Evolutionary conservation across 2,329 filamentous ascomycete genomes (phyloP), one percentile per base, ranked within the genome.

Genomic region (Hymenoscyphus albidus): DNA sequence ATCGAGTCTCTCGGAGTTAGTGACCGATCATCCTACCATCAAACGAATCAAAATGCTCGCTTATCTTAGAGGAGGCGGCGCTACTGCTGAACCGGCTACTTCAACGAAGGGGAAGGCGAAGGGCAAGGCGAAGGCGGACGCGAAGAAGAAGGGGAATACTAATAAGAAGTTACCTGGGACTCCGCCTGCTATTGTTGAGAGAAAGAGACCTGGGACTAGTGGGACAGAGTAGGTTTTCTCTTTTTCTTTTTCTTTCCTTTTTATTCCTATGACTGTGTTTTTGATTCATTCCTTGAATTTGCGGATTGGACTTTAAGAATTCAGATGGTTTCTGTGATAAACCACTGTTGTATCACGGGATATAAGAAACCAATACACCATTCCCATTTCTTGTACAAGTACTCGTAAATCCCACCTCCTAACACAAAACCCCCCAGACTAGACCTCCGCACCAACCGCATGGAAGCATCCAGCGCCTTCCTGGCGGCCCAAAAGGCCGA

Each of bases 401-500:
- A 2, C 27, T 1, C 1, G 2, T n/a, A 48, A 1, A 27, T 0
- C 6, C 62, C 48, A 38, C 58, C 44, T 10, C n/a, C 6, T 51
- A 10, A 35, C 35, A 60, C 16, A 12, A 13, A 13, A 22, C 54
- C 63, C 67, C 5, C 62, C 44, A 65, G 64, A 64, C 44, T 67
- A 3, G 57, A 66, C n/a, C 70, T 72, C 18, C 68, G 70, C n/a
- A 62, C 64, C 14, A 64, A 70, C 60, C 64, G 68, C 10, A 55
- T 69, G 59, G 71, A 70, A 40, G 69, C 71, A 35, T 65, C 62
- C 13, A 65, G 63, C 5, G 67, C 71, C 5, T 71, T 68, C 63
- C 64, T 70, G 14, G 63, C 67, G 7, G 70, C 71, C 12, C 70
- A 68, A 22, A 54, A 66, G 59, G 70, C 70, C 22, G 71, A 73